phyloP scores from a whole-genome alignment of 108 stramenopile genomes.

The Bacterosira constricta region DNA sequence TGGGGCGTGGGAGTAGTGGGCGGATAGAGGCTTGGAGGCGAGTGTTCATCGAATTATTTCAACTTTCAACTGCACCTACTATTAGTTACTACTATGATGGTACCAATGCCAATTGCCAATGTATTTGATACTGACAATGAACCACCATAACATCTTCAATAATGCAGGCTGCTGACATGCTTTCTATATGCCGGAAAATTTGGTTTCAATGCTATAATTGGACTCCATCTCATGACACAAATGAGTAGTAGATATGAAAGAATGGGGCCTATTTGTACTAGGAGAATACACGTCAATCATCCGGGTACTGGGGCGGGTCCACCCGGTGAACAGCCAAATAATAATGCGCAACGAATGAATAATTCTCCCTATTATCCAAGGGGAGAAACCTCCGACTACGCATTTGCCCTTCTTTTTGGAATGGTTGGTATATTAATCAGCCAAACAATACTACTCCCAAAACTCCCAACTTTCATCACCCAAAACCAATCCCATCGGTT shows the following conservation, averaged over 20 bases:
- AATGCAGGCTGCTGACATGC: constrained; percentile 32
- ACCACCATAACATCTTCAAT: neutral
- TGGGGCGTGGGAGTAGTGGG: constrained; percentile 9
- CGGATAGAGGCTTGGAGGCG: constrained; percentile 38
- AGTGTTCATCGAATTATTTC: neutral
- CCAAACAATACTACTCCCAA: constrained; percentile 18
- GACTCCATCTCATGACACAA: constrained; percentile 36
- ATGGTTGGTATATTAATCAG: constrained; percentile 26
- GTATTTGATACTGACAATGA: neutral
- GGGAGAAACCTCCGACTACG: constrained; percentile 35
- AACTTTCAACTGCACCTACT: neutral
- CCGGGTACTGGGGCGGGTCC: neutral
- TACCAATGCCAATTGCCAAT: no score
- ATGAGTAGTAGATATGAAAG: constrained; percentile 38
- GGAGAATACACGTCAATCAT: neutral
- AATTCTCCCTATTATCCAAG: constrained; percentile 22
- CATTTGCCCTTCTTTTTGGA: constrained; percentile 30
- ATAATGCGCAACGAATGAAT: neutral
- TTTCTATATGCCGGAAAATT: constrained; percentile 41
- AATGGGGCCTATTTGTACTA: constrained; percentile 47
- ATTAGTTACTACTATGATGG: no score
- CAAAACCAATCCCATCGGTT: constrained; percentile 9
- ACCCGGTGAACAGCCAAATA: neutral
- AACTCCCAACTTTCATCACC: constrained; percentile 10
- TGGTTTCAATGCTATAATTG: constrained; percentile 25